Evolutionary conservation across 2,329 filamentous ascomycete genomes (phyloP).

Genomic region (Emergomyces orientalis): DNA sequence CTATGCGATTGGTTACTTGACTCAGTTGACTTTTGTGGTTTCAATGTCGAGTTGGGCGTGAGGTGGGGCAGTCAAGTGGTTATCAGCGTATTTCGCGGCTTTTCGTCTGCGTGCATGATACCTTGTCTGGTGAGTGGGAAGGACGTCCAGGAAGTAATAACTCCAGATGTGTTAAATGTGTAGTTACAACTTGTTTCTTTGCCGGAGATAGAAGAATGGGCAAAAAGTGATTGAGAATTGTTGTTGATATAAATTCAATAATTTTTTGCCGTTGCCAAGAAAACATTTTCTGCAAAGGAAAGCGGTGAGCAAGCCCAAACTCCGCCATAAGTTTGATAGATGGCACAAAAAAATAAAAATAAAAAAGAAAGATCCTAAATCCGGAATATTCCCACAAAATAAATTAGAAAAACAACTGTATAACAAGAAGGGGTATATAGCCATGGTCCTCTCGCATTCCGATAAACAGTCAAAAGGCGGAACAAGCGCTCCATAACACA

Average conservation of each 20-base stretch:
- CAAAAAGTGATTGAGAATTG: not conserved
- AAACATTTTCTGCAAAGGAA: not conserved
- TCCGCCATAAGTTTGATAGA: not conserved
- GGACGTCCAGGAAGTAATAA: too few species aligned
- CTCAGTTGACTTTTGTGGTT: not conserved
- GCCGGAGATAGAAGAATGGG: not conserved
- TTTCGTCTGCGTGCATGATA: not conserved
- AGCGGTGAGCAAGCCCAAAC: not conserved
- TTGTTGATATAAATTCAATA: not conserved
- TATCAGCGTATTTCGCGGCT: not conserved
- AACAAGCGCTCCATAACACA: not conserved
- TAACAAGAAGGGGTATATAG: not conserved
- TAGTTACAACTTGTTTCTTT: not conserved
- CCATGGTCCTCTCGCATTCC: not conserved
- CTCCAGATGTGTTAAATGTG: not conserved
- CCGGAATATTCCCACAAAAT: not conserved
- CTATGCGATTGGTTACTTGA: not conserved
- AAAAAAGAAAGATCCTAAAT: not conserved
- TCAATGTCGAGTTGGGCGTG: not conserved
- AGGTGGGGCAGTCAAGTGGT: not conserved
- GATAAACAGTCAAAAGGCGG: not conserved
- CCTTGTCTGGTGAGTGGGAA: not conserved
- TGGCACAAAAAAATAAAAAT: not conserved
- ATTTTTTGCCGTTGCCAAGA: not conserved
- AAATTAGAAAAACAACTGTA: not conserved